Conservation (phyloP, 208 protist genomes). For the Leishmania tropica region DNA sequence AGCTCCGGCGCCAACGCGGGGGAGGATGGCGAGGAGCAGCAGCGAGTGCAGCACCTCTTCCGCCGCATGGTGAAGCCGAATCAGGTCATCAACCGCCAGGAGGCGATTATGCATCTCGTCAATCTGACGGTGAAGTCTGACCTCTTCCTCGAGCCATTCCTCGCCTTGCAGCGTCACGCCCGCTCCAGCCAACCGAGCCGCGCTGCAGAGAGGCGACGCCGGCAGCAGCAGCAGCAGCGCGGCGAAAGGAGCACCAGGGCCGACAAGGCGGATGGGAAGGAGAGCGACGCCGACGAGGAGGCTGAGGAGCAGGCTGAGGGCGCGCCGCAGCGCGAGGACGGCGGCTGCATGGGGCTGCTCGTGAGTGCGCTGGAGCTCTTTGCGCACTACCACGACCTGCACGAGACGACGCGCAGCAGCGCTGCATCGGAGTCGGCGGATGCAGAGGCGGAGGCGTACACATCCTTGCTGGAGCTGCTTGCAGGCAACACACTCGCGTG, state of each 20-base stretch:
- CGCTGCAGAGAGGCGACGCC: conserved; percentile 4
- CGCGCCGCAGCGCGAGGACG: conserved; percentile 33
- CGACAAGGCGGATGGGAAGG: conserved; percentile 19
- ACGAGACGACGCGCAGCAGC: conserved; percentile 34
- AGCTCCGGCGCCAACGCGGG: conserved; percentile 7
- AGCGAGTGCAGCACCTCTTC: conserved; percentile 56
- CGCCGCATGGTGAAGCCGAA: conserved; percentile 87
- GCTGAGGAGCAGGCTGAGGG: conserved; percentile 28
- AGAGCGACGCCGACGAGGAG: conserved; percentile 22
- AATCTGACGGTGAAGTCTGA: conserved; percentile 87
- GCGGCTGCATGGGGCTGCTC: conserved; percentile 79
- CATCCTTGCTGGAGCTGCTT: conserved; percentile 85
- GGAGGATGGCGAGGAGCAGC: conserved; percentile 28
- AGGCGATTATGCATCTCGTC: conserved; percentile 76
- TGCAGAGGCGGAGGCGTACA: conserved; percentile 73
- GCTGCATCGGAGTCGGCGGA: background rate
- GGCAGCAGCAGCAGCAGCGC: conserved; percentile 11
- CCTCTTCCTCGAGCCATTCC: conserved; percentile 77
- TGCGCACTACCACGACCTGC: conserved; percentile 80
- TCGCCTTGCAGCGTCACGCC: conserved; percentile 74
- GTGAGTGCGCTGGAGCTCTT: conserved; percentile 78
- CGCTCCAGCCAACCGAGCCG: conserved; percentile 24
- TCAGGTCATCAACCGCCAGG: conserved; percentile 90
- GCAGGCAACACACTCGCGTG: conserved; percentile 90
- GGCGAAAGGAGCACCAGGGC: background rate